phyloP scores from a whole-genome alignment of 768 basidiomycete genomes.

The Crassisporium funariophilum region DNA sequence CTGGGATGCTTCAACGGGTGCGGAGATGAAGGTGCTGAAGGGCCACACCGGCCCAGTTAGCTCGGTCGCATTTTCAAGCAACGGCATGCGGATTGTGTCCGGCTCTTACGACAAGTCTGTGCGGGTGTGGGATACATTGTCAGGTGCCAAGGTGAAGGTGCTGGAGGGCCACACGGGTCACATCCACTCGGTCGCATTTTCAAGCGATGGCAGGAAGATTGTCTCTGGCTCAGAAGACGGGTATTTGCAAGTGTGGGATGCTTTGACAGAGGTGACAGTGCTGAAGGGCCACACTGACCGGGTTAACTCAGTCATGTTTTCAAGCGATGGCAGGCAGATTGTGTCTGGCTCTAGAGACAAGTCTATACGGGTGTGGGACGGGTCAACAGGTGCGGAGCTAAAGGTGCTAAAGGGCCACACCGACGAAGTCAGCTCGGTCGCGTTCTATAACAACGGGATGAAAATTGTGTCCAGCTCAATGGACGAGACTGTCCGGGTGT shows the following conservation, averaged over 20 bases:
- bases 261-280: neutral
- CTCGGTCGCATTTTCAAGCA: neutral
- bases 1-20: neutral
- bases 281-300: neutral
- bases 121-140: neutral
- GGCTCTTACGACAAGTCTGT: neutral
- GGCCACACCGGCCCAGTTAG: neutral
- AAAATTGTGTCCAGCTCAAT: neutral
- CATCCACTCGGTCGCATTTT: neutral
- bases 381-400: neutral
- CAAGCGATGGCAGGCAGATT: neutral
- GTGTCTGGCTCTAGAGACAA: conserved; percentile 3
- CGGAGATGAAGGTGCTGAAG: neutral
- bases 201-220: neutral
- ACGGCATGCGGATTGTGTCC: neutral
- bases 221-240: neutral
- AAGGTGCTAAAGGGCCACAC: neutral
- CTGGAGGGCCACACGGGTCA: neutral
- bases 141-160: neutral
- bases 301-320: neutral
- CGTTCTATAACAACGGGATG: neutral
- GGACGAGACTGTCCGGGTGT: neutral
- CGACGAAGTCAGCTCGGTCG: neutral
- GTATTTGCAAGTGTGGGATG: neutral
- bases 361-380: neutral